Evolutionary conservation across 768 basidiomycete genomes (phyloP), one percentile per base, ranked within the genome.

Genomic region (Neoboletus brunneissimus): DNA sequence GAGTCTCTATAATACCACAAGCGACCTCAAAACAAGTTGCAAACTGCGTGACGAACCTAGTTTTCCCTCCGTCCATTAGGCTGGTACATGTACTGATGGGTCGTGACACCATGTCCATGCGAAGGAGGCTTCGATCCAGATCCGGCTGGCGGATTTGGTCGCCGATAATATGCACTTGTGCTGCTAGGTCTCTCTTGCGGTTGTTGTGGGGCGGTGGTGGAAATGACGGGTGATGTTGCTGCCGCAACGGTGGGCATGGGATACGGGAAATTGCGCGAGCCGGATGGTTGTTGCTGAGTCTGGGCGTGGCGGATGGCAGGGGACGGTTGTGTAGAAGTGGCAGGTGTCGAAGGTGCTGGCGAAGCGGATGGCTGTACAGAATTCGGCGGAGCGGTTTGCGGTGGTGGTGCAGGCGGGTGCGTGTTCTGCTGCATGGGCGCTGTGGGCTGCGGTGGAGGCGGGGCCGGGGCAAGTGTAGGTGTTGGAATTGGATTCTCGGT

Each of bases 191-290:
- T 62, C 31, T 72, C 72, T 45, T 54, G 66, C 0, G 45, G 77
- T 37, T 75, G 79, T n/a, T 80, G 81, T 49, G 52, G 64, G 18
- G 67, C 43, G 1, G 76, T 62, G n/a, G 74, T 61, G 4, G 79
- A 60, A 22, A 87, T 75, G 4, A 86, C 80, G 2, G 85, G 80
- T 6, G 86, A 81, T 0, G 83, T 82, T 44, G 78, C 77, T 11
- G 78, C 83, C 1, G 87, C 86, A 31, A 88, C 80, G 1, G 84
- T 87, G 2, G 87, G 87, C 85, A 88, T 87, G 7, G 87, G 85
- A 80, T 84, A 89, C 5, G 86, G 85, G 48, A 84, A 65, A 44
- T 57, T 66, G 27, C 72, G 63, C 1, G 69, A 57, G 16, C 62
- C 29, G 32, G 65, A n/a, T 0, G 58, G n/a, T 45, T 63, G 70